phyloP scores from a whole-genome alignment of 23 red algal species.

The Gracilaria caudata region DNA sequence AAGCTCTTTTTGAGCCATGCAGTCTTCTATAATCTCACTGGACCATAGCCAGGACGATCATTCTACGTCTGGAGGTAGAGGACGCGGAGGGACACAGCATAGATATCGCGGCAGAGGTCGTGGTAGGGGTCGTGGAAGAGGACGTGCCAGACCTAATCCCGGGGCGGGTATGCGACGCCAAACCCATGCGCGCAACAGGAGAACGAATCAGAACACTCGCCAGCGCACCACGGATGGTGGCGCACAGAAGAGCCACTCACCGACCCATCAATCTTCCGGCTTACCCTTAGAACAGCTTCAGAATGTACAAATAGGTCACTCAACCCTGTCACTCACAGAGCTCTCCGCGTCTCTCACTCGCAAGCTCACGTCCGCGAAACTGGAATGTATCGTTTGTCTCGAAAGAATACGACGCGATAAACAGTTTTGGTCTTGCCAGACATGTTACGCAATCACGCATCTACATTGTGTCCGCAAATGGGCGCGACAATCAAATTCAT shows the following conservation, averaged over 20 bases:
- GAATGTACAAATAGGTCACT: constrained; percentile 6
- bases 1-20: neutral
- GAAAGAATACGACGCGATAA: constrained; percentile 63
- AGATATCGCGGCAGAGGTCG: neutral
- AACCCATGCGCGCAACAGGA: neutral
- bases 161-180: neutral
- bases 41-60: neutral
- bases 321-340: constrained; percentile 40
- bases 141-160: neutral
- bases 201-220: neutral
- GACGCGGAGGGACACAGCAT: neutral
- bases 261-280: neutral
- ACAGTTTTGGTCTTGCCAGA: constrained; percentile 71
- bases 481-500: constrained; percentile 29
- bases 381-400: constrained; percentile 81
- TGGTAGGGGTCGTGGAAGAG: constrained; percentile 18
- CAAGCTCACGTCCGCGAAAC: constrained; percentile 38
- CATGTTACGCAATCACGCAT: constrained; percentile 67
- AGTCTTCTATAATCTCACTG: neutral
- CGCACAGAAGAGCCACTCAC: neutral
- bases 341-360: constrained; percentile 31
- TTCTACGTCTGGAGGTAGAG: neutral
- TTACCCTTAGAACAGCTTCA: neutral
- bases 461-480: constrained; percentile 75
- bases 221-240: neutral